Percentiles rank a stretch among this genome's conserved stretches.
phyloP scores from a whole-genome alignment of 2,329 filamentous ascomycete genomes.

The Talaromyces verruculosus region DNA sequence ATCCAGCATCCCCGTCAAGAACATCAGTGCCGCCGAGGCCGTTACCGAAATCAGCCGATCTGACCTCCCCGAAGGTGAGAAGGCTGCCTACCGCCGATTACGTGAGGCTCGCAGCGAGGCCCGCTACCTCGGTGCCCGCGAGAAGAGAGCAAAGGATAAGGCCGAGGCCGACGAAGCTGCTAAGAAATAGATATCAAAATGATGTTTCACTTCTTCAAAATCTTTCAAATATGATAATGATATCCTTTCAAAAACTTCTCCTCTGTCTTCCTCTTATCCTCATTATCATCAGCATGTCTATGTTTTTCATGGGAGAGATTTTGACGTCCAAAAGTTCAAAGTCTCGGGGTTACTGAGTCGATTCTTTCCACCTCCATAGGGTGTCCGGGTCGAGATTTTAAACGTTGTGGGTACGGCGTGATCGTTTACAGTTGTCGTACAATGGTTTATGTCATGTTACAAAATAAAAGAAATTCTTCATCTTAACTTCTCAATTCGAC shows the following conservation, averaged over 20 bases:
- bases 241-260: conserved; percentile 30
- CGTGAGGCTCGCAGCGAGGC: conserved; percentile 81
- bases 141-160: conserved; percentile 90
- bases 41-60: conserved; percentile 77
- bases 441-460: conserved; percentile 20
- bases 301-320: conserved; percentile 6
- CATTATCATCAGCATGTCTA: conserved; percentile 14
- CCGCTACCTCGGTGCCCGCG: conserved; percentile 76
- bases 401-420: conserved; percentile 21
- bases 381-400: conserved; percentile 5
- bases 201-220: conserved; percentile 21
- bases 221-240: conserved; percentile 23
- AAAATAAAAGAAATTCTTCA: conserved; percentile 11
- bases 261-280: background rate
- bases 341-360: conserved; percentile 3
- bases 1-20: conserved; percentile 70
- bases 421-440: conserved; percentile 17
- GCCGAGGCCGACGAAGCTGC: conserved; percentile 63
- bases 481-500: background rate
- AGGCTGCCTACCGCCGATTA: conserved; percentile 83
- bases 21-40: conserved; percentile 57
- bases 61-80: conserved; percentile 75
- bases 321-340: background rate
- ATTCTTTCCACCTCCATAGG: background rate
- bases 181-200: conserved; percentile 50